These are phyloP conservation scores for Fusarium scirpi DNA, from an alignment of 2,329 filamentous ascomycete genomes.

Conservation along the genomic window DNA sequence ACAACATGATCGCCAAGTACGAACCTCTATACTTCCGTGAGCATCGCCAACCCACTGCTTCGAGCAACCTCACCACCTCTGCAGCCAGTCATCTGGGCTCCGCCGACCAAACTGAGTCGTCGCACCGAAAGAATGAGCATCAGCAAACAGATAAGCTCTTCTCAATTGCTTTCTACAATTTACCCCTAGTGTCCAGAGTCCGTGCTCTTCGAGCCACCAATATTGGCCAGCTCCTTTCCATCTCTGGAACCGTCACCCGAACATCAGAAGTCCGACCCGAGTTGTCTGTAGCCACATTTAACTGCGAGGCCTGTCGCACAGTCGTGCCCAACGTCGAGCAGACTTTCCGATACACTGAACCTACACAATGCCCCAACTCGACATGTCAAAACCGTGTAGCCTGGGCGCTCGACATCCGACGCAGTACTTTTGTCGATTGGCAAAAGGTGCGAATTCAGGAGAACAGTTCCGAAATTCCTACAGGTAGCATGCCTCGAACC, in stretches of 20 bases:
- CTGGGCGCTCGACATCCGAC: slow-evolving; percentile 97
- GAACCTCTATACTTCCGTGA: slow-evolving; percentile 94
- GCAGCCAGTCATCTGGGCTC: slow-evolving; percentile 72
- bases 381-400: slow-evolving; percentile 88
- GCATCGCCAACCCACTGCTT: slow-evolving; percentile 85
- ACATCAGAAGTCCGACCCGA: slow-evolving; percentile 98
- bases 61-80: slow-evolving; percentile 77
- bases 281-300: slow-evolving; percentile 90
- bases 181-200: slow-evolving; percentile 87
- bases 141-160: slow-evolving; percentile 98
- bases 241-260: slow-evolving; percentile 95
- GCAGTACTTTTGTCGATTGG: slow-evolving; percentile 99
- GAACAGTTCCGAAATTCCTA: slow-evolving; percentile 98
- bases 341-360: slow-evolving; percentile 97
- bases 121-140: slow-evolving; percentile 85
- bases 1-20: slow-evolving; percentile 94
- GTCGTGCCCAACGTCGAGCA: slow-evolving; percentile 94
- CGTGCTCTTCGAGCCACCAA: slow-evolving; percentile 88
- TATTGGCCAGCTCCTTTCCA: slow-evolving; percentile 92
- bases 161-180: slow-evolving; percentile 90
- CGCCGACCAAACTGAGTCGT: slow-evolving; percentile 72
- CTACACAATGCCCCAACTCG: slow-evolving; percentile 90
- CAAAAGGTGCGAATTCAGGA: slow-evolving; percentile 98
- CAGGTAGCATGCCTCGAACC: slow-evolving; percentile 97
- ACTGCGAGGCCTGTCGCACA: slow-evolving; percentile 87